Evolutionary conservation across 306 rosid genomes (phyloP).

Genomic region (Morella rubra): DNA sequence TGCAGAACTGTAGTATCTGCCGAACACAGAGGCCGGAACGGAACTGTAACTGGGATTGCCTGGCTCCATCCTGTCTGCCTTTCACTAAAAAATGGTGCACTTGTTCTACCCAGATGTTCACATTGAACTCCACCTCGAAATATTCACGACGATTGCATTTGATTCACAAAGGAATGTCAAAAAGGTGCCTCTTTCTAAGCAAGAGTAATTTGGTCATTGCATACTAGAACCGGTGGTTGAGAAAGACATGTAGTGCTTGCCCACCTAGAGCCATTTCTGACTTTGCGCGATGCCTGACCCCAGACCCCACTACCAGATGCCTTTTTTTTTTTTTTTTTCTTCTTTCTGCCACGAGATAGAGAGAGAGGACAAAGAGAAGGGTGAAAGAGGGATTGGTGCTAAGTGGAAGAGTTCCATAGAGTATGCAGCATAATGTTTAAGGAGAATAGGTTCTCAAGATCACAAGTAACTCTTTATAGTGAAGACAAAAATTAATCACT

Average conservation of each 20-base stretch:
- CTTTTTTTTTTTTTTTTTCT: not conserved
- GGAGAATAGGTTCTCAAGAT: too few species aligned
- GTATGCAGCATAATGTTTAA: too few species aligned
- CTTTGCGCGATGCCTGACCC: conserved; percentile 3
- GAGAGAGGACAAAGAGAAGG: conserved; percentile 10
- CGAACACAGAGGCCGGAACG: not conserved
- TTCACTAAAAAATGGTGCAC: conserved; percentile 14
- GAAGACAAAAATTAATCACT: too few species aligned
- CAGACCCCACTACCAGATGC: conserved; percentile 20
- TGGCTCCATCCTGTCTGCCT: conserved; percentile 62
- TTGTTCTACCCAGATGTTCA: conserved; percentile 15
- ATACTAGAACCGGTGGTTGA: conserved; percentile 24
- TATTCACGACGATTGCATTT: conserved; percentile 22
- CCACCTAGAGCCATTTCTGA: conserved; percentile 30
- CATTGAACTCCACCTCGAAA: conserved; percentile 13
- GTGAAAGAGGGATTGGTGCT: conserved; percentile 9
- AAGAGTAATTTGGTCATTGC: conserved; percentile 36
- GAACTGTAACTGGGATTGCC: conserved; percentile 34
- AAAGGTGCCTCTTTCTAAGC: not conserved
- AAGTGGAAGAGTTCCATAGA: too few species aligned
- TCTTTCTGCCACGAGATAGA: conserved; percentile 6
- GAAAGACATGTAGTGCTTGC: conserved; percentile 26
- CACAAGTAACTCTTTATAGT: too few species aligned
- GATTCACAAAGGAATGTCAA: conserved; percentile 15
- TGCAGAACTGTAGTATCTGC: not conserved